These are phyloP conservation scores for Medicago arabica DNA, from an alignment of 306 rosid species.

Conservation along the genomic window DNA sequence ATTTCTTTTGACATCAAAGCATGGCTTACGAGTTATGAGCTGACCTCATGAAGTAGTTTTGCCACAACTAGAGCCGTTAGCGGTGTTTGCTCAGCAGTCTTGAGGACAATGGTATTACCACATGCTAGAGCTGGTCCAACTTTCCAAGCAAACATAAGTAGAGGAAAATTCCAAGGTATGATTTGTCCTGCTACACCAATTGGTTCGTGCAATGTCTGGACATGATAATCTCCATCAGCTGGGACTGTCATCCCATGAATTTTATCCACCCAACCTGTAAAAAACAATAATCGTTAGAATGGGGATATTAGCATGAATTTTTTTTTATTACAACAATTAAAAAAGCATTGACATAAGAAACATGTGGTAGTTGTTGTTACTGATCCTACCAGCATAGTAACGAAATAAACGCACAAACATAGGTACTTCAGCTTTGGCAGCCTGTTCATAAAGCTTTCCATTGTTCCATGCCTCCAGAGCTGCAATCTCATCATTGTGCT, in stretches of 20 bases:
- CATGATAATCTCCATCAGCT: slow-evolving; percentile 84
- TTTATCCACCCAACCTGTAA: slow-evolving; percentile 95
- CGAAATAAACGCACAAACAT: slow-evolving; percentile 70
- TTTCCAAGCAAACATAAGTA: slow-evolving; percentile 93
- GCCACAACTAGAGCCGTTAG: slow-evolving; percentile 79
- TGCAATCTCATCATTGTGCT: slow-evolving; percentile 76
- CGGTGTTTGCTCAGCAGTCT: slow-evolving; percentile 93
- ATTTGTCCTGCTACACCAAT: slow-evolving; percentile 97
- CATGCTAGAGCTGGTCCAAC: slow-evolving; percentile 98
- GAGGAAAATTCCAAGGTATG: slow-evolving; percentile 97
- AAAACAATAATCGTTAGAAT: slow-evolving; percentile 4
- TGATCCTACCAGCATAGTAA: slow-evolving; percentile 76
- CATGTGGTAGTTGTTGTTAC: neutral
- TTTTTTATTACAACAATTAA: neutral
- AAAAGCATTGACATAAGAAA: neutral
- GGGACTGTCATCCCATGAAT: slow-evolving; percentile 94
- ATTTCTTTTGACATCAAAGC: neutral
- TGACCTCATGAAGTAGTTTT: slow-evolving; percentile 80
- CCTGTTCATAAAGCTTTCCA: slow-evolving; percentile 83
- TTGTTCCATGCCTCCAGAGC: slow-evolving; percentile 88
- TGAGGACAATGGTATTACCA: slow-evolving; percentile 83
- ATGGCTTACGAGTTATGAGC: neutral
- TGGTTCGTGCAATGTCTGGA: slow-evolving; percentile 89
- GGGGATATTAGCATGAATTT: neutral
- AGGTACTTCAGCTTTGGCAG: slow-evolving; percentile 64